These are phyloP conservation scores for Petunia hybrid DNA, from an alignment of 305 asterid species.

Conservation along the genomic window DNA sequence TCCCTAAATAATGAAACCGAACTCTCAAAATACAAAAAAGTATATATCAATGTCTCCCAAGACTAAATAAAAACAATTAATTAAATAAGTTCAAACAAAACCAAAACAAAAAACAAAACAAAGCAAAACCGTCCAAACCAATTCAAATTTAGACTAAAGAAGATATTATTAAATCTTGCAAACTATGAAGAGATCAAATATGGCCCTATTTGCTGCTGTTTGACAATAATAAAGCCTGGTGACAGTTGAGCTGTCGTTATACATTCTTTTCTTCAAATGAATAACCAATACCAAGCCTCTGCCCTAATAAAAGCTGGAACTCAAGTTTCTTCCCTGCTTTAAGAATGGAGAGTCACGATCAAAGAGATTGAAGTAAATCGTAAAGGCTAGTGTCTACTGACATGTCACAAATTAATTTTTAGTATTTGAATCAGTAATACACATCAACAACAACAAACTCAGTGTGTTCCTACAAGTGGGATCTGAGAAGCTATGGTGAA, in stretches of 20 bases:
- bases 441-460: too few species aligned
- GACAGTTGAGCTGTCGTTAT: constrained; percentile 26
- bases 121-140: not conserved
- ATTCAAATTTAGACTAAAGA: not conserved
- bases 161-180: not conserved
- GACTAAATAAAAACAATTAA: not conserved
- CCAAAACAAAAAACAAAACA: not conserved
- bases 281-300: constrained; percentile 17
- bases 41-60: not conserved
- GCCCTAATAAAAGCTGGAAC: constrained; percentile 14
- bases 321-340: constrained; percentile 3
- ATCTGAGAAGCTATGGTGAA: too few species aligned
- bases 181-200: not conserved
- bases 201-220: not conserved
- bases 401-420: constrained; percentile 13
- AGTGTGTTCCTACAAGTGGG: too few species aligned
- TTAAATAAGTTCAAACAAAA: not conserved
- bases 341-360: constrained; percentile 12
- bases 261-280: constrained; percentile 12
- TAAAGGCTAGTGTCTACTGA: not conserved
- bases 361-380: not conserved
- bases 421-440: not conserved
- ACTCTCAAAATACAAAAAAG: not conserved
- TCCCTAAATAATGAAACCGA: not conserved
- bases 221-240: not conserved